A percentile compares a stretch with the other conserved stretches of the same genome.
Evolutionary conservation across 2,329 filamentous ascomycete species (phyloP).

Genomic region (Fusarium nygamai): DNA sequence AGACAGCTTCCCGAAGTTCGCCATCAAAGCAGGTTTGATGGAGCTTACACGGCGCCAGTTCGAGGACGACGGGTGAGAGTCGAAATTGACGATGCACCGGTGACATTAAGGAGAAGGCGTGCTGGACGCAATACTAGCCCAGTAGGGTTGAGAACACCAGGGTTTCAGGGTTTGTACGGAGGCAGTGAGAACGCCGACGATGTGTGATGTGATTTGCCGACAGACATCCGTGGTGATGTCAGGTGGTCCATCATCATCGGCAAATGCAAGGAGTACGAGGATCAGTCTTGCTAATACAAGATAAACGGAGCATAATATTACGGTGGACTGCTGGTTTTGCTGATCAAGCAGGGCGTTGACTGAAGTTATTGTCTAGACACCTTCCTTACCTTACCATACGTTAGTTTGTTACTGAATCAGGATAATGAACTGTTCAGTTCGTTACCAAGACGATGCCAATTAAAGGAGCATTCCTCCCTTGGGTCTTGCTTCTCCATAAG

Average conservation of each 20-base stretch:
- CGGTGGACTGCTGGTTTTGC: neutral
- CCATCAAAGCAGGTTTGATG: conserved; percentile 38
- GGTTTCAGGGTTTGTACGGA: conserved; percentile 58
- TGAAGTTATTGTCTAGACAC: neutral
- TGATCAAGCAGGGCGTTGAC: neutral
- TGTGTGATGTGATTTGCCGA: conserved; percentile 21
- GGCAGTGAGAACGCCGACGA: conserved; percentile 61
- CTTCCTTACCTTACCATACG: neutral
- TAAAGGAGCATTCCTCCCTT: neutral
- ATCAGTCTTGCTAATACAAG: conserved; percentile 5
- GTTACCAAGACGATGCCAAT: neutral
- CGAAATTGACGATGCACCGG: neutral
- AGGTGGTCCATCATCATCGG: conserved; percentile 1
- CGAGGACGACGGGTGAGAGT: conserved; percentile 12
- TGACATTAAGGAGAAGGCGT: conserved; percentile 8
- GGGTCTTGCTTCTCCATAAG: neutral
- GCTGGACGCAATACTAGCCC: conserved; percentile 48
- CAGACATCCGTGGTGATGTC: conserved; percentile 7
- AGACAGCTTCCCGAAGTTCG: conserved; percentile 38
- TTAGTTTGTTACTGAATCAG: neutral
- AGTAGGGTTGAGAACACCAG: conserved; percentile 52
- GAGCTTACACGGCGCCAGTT: conserved; percentile 34
- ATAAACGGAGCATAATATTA: conserved; percentile 5
- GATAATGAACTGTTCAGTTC: neutral
- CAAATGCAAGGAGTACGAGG: conserved; percentile 6